phyloP scores from a whole-genome alignment of 2,329 filamentous ascomycete genomes.

The Rachicladosporium sp. region DNA sequence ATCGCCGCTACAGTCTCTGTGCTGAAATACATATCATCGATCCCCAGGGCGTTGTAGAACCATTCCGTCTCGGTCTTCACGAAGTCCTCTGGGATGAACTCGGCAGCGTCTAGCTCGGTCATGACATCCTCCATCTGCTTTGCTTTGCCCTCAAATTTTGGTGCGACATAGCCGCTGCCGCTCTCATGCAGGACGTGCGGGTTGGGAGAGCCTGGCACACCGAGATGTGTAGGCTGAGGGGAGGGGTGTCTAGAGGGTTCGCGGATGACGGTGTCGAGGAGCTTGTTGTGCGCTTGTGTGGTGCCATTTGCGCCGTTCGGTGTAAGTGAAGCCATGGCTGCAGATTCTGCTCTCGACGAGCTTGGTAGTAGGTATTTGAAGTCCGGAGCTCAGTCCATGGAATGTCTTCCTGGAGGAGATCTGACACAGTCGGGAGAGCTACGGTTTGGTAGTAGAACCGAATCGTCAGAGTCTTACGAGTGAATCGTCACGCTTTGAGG shows the following conservation, averaged over 20 bases:
- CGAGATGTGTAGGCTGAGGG: constrained; percentile 77
- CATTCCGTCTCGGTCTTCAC: constrained; percentile 78
- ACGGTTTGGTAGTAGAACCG: no score
- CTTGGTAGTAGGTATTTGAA: no score
- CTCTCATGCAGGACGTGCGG: constrained; percentile 62
- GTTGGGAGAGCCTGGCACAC: constrained; percentile 49
- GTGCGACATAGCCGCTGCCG: constrained; percentile 87
- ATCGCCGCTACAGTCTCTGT: constrained; percentile 79
- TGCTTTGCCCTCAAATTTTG: constrained; percentile 83
- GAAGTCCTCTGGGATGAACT: constrained; percentile 75
- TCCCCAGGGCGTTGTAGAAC: constrained; percentile 97
- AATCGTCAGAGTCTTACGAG: no score
- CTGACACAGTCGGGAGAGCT: no score
- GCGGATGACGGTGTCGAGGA: constrained; percentile 42
- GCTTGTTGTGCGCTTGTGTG: constrained; percentile 37
- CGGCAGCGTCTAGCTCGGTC: constrained; percentile 62
- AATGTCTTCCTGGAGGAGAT: no score
- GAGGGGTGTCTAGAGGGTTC: constrained; percentile 58
- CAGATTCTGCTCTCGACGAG: background rate
- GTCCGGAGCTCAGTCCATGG: no score
- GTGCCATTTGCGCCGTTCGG: constrained; percentile 3
- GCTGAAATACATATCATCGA: constrained; percentile 97
- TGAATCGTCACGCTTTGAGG: no score
- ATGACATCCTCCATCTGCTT: constrained; percentile 88
- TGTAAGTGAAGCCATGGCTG: constrained; percentile 4